A percentile compares a stretch with the other conserved stretches of the same genome.
Conservation (phyloP, 2,329 filamentous ascomycete species). For the Colletotrichum camelliae region DNA sequence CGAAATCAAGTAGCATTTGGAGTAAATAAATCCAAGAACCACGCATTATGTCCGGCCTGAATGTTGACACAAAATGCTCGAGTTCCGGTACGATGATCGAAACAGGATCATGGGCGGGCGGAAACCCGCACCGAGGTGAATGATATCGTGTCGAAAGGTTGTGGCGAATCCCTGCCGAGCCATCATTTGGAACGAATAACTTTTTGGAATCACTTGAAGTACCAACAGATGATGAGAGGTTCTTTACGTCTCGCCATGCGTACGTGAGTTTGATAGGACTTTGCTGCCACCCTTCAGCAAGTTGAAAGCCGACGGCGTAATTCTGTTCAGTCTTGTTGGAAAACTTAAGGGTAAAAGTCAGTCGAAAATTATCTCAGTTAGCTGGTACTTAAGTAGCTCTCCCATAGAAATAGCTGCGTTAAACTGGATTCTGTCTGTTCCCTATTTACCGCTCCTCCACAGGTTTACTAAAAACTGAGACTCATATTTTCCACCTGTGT, state of each 20-base stretch:
- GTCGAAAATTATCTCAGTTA: too few species aligned
- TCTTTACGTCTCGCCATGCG: neutral
- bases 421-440: too few species aligned
- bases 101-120: neutral
- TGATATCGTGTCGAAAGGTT: neutral
- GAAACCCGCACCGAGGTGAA: neutral
- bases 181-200: neutral
- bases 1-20: neutral
- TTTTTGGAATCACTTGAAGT: neutral
- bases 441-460: neutral
- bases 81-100: neutral
- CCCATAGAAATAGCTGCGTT: too few species aligned
- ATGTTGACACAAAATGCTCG: neutral
- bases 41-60: neutral
- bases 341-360: too few species aligned
- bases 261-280: too few species aligned
- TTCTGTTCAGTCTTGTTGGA: too few species aligned
- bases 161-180: neutral
- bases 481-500: neutral
- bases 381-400: too few species aligned
- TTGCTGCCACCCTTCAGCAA: too few species aligned
- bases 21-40: neutral
- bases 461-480: neutral
- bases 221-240: rapidly evolving
- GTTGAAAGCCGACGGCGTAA: rapidly evolving